Percentiles rank a stretch among this genome's conserved stretches.
Evolutionary conservation across 1,284 basidiomycete species (phyloP).

Genomic region (Sphaerobolus stellatus): DNA sequence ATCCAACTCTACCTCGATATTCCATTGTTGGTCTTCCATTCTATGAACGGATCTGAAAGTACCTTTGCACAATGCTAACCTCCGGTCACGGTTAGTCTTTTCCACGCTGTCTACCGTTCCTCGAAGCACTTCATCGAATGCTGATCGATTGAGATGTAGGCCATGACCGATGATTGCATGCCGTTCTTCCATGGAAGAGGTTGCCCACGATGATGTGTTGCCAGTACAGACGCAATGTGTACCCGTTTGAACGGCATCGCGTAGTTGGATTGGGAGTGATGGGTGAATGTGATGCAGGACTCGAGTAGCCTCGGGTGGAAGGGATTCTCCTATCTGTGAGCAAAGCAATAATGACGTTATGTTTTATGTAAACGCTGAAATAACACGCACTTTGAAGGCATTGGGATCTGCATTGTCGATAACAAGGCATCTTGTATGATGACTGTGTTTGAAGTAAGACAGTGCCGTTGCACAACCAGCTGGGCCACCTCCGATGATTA

Average conservation of each 20-base stretch:
- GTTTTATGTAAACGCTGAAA: not conserved
- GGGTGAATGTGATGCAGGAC: slow-evolving; percentile 26
- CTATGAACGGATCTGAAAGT: slow-evolving; percentile 2
- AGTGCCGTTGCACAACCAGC: slow-evolving; percentile 33
- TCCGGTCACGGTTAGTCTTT: slow-evolving; percentile 15
- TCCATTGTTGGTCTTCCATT: slow-evolving; percentile 8
- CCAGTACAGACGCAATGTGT: slow-evolving; percentile 28
- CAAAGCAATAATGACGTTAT: not conserved
- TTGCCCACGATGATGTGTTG: slow-evolving; percentile 35
- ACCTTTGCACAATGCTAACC: no score
- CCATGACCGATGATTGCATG: slow-evolving; percentile 33
- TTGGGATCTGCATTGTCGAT: slow-evolving; percentile 31
- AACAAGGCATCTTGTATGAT: slow-evolving; percentile 23
- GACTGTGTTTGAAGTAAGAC: slow-evolving; percentile 19
- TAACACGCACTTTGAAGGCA: slow-evolving; percentile 25
- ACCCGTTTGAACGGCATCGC: not conserved
- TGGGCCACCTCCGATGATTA: slow-evolving; percentile 31
- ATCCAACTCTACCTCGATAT: slow-evolving; percentile 1
- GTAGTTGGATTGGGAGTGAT: not conserved
- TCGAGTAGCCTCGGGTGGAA: slow-evolving; percentile 30
- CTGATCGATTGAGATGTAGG: slow-evolving; percentile 34
- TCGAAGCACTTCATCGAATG: slow-evolving; percentile 33
- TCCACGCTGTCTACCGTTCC: slow-evolving; percentile 15
- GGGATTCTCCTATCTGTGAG: slow-evolving; percentile 35
- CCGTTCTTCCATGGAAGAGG: slow-evolving; percentile 27